Evolutionary conservation across 1,284 basidiomycete species (phyloP), one percentile per base, ranked within the genome.

Genomic region (Moesziomyces parantarcticus): DNA sequence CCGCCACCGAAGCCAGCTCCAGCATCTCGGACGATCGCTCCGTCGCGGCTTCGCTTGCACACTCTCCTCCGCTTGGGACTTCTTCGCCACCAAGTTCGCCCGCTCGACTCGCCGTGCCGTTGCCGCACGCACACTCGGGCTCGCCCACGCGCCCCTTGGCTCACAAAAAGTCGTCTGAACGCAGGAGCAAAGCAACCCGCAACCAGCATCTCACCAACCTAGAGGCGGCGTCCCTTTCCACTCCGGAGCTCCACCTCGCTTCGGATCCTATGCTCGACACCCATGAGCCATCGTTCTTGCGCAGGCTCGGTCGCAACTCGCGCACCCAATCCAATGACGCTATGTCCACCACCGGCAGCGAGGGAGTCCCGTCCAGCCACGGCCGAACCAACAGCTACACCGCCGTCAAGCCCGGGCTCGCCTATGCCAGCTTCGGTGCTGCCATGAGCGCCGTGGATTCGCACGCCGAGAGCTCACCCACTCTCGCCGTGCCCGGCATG

Each of bases 211-310:
- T 73, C 29, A 67, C 64, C 47, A 77, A 77, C 25, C 72, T 75
- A 13, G 67, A 71, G 46, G 50, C 66, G 21, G 77, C 77, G 2
- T 73, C 75, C 5, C 67, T 77, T 7, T 76, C 72, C 26, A 79
- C 73, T 0, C 77, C 77, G 1, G 77, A 79, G 57, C 70, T 79
- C 8, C 77, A 79, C 36, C 61, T 79, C 36, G 68, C 77, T 20
- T 79, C 77, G 2, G 75, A 77, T 26, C 69, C 77, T 1, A 57
- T 79, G 58, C 54, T 75, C 44, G 70, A 71, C 20, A 63, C 65
- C 14, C 64, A 77, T 16, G 72, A 73, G 42, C 69, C 69, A 1
- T 63, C 64, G 2, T 73, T 73, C 48, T 45, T 73, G 50, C 69
- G 64, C 42, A 67, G 57, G 46, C 60, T 73, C 18, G 64, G 60